A percentile compares a stretch with the other conserved stretches of the same genome.
Conservation (phyloP, 2,329 filamentous ascomycete genomes). For the Fusarium lateritium region DNA sequence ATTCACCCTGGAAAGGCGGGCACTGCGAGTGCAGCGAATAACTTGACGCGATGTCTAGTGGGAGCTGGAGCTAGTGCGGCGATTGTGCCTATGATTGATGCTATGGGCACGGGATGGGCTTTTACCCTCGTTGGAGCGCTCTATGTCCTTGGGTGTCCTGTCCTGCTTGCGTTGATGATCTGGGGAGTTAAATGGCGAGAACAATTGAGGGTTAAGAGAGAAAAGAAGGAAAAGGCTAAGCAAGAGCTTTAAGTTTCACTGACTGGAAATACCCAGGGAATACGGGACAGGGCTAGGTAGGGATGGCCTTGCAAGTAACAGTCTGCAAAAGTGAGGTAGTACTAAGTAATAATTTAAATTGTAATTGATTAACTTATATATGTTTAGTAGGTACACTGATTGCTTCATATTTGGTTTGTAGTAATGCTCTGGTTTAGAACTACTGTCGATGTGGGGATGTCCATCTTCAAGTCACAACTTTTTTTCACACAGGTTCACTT, state of each 20-base stretch:
- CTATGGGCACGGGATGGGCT: constrained; percentile 66
- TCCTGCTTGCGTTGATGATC: constrained; percentile 59
- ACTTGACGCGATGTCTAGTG: constrained; percentile 68
- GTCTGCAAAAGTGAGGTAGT: too few species aligned
- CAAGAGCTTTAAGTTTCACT: constrained; percentile 3
- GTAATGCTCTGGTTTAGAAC: neutral
- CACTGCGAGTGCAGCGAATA: constrained; percentile 70
- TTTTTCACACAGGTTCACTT: constrained; percentile 17
- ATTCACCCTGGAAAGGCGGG: constrained; percentile 67
- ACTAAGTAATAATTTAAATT: neutral
- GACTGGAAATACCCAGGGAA: neutral
- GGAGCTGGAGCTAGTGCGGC: constrained; percentile 67
- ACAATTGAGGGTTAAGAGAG: constrained; percentile 49
- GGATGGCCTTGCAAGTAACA: neutral
- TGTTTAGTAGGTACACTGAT: neutral
- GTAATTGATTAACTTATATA: neutral
- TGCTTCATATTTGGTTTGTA: neutral
- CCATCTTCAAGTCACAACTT: constrained; percentile 6
- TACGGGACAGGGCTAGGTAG: neutral
- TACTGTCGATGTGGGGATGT: constrained; percentile 19
- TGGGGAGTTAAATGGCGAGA: constrained; percentile 62
- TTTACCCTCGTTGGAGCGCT: constrained; percentile 64
- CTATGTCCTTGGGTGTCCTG: constrained; percentile 58
- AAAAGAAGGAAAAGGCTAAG: constrained; percentile 40
- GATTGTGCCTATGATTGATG: constrained; percentile 66